Conservation (phyloP, 768 basidiomycete species). For the Collybia nuda region DNA sequence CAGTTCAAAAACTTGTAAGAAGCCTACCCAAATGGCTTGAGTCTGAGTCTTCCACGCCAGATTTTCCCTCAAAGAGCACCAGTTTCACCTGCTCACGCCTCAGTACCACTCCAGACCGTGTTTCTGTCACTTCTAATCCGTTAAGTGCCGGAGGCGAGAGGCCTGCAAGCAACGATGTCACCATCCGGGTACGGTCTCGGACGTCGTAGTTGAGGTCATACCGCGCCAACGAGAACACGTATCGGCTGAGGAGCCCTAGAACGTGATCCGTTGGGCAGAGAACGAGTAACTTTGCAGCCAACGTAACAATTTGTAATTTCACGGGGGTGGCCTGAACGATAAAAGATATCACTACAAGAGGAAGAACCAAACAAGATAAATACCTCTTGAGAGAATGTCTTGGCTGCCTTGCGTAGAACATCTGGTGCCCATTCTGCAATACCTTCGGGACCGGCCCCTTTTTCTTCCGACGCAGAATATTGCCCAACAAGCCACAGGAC, state of each 20-base stretch:
- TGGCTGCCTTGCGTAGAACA: constrained; percentile 76
- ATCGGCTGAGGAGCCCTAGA: constrained; percentile 56
- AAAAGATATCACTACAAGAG: background rate
- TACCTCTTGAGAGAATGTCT: constrained; percentile 74
- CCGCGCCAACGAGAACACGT: constrained; percentile 81
- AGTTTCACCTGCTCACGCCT: constrained; percentile 79
- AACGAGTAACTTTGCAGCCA: constrained; percentile 84
- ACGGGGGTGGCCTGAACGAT: constrained; percentile 53
- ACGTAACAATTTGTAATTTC: constrained; percentile 81
- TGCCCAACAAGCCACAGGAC: constrained; percentile 94
- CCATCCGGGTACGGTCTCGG: constrained; percentile 84
- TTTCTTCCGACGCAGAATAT: constrained; percentile 53
- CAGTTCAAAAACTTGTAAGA: no score
- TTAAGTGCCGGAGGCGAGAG: constrained; percentile 31
- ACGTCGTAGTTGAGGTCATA: constrained; percentile 92
- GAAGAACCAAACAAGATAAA: constrained; percentile 7
- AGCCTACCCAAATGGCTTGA: constrained; percentile 29
- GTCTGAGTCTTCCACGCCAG: constrained; percentile 41
- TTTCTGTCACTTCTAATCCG: constrained; percentile 16
- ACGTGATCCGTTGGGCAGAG: constrained; percentile 55
- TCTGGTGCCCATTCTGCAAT: constrained; percentile 86
- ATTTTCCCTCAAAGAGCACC: constrained; percentile 80
- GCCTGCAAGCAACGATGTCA: constrained; percentile 67
- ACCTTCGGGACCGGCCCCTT: constrained; percentile 44
- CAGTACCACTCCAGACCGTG: constrained; percentile 70